phyloP scores from a whole-genome alignment of 306 rosid genomes.

The Elaeagnus macrophylla region DNA sequence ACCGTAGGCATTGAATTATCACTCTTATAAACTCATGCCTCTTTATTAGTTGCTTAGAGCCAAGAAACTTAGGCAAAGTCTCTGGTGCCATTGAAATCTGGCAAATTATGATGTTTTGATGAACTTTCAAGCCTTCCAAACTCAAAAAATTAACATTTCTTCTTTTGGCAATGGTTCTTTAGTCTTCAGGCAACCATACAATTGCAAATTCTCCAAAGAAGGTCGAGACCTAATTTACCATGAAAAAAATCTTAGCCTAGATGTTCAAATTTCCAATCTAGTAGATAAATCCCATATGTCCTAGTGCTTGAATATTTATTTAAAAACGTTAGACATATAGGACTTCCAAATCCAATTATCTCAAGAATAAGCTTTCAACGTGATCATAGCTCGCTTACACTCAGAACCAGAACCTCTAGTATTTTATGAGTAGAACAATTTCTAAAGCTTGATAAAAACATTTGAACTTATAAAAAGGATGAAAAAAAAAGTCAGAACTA shows the following conservation, averaged over 20 bases:
- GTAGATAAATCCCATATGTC: slow-evolving; percentile 1
- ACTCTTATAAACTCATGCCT: slow-evolving; percentile 62
- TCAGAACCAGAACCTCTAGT: too few relatives aligned
- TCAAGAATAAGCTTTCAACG: too few relatives aligned
- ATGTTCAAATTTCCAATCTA: not conserved
- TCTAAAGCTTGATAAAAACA: too few relatives aligned
- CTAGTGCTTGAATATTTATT: too few relatives aligned
- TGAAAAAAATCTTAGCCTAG: not conserved
- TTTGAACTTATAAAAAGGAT: too few relatives aligned
- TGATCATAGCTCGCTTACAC: too few relatives aligned
- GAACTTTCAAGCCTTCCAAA: slow-evolving; percentile 10
- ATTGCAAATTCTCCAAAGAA: not conserved
- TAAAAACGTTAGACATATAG: too few relatives aligned
- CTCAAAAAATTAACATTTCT: slow-evolving; percentile 11
- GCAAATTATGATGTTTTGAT: slow-evolving; percentile 12
- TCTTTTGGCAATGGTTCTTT: slow-evolving; percentile 10
- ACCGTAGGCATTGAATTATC: slow-evolving; percentile 56
- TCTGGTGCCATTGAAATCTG: slow-evolving; percentile 34
- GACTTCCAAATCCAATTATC: too few relatives aligned
- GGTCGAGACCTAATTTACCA: not conserved
- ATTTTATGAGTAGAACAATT: too few relatives aligned
- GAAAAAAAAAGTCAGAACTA: too few relatives aligned
- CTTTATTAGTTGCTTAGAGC: slow-evolving; percentile 49
- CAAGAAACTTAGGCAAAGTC: slow-evolving; percentile 37
- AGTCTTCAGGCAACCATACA: slow-evolving; percentile 1